Conservation (phyloP, 2,329 filamentous ascomycete species). For the Chrysoporthe austroafricana region DNA sequence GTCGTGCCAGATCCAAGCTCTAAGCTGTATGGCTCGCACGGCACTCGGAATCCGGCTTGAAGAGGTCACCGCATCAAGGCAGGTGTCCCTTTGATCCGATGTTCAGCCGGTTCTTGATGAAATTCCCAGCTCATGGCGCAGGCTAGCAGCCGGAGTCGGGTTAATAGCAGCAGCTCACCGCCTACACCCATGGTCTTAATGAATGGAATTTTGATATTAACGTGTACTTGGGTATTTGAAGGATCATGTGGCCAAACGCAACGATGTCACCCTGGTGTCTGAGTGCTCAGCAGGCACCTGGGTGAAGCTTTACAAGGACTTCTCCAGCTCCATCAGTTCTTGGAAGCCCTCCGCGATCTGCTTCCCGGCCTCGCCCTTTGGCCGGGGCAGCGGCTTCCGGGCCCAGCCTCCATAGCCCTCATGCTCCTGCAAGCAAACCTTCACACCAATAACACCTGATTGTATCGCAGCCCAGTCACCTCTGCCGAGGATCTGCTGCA, state of each 20-base stretch:
- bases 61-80: neutral
- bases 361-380: constrained; percentile 12
- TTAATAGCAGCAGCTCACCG: too few species aligned
- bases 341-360: constrained; percentile 21
- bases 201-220: too few species aligned
- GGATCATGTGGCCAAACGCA: neutral
- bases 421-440: constrained; percentile 65
- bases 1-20: constrained; percentile 5
- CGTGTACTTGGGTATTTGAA: too few species aligned
- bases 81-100: too few species aligned
- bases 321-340: constrained; percentile 26
- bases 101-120: too few species aligned
- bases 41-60: neutral
- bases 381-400: constrained; percentile 52
- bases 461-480: constrained; percentile 74
- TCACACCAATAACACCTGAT: constrained; percentile 70
- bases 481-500: constrained; percentile 64
- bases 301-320: constrained; percentile 8
- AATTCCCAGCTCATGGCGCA: too few species aligned
- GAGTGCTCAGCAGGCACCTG: too few species aligned
- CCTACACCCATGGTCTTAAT: too few species aligned
- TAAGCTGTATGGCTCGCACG: neutral
- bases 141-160: too few species aligned
- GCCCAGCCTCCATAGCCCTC: constrained; percentile 67
- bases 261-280: neutral